Conservation (phyloP, 2,329 filamentous ascomycete species). For the Zarea fungicola region DNA sequence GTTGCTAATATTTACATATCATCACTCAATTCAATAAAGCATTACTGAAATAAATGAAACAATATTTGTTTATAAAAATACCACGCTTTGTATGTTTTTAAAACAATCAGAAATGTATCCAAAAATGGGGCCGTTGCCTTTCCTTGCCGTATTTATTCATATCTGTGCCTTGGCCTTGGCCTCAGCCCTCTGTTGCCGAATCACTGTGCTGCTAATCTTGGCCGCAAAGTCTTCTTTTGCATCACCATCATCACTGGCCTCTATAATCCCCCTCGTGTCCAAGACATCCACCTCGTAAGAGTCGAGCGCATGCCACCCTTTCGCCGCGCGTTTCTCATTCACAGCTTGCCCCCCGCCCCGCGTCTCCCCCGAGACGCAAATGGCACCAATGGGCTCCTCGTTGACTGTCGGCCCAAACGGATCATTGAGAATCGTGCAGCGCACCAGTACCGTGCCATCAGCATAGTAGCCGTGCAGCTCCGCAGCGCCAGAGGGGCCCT, state of each 20-base stretch:
- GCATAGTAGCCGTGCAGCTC: constrained; percentile 48
- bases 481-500: constrained; percentile 13
- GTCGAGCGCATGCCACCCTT: constrained; percentile 69
- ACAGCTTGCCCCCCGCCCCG: constrained; percentile 76
- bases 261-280: constrained; percentile 44
- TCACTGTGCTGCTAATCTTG: constrained; percentile 91
- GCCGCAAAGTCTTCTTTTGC: constrained; percentile 60
- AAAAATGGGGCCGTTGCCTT: no score
- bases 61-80: no score
- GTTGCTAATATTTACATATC: no score
- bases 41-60: no score
- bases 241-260: constrained; percentile 37
- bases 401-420: constrained; percentile 87
- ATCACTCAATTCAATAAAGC: no score
- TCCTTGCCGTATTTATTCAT: no score
- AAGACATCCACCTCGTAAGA: constrained; percentile 89
- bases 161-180: constrained; percentile 17
- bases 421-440: constrained; percentile 81
- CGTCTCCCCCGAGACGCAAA: constrained; percentile 88
- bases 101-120: no score
- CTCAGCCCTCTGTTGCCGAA: constrained; percentile 49
- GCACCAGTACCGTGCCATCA: constrained; percentile 57
- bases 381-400: constrained; percentile 67
- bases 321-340: constrained; percentile 72
- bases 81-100: no score